Evolutionary conservation across 371 early-diverging fungal genomes (phyloP).

Genomic region (Coemansia sp.): DNA sequence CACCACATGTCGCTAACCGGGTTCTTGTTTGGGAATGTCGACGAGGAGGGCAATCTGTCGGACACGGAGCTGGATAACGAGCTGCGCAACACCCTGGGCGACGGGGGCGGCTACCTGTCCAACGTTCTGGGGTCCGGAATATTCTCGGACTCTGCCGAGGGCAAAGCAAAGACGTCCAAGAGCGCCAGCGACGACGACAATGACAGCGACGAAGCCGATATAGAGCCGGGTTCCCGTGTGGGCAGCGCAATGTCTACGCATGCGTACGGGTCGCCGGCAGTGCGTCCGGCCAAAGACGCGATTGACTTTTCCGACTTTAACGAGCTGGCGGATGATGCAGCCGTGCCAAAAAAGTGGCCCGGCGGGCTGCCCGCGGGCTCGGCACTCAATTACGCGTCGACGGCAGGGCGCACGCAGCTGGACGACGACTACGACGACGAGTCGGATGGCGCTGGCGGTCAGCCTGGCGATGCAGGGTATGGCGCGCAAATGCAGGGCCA

Average conservation of each 20-base stretch:
- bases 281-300: conserved; percentile 56
- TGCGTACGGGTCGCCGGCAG: conserved; percentile 11
- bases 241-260: not conserved
- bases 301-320: conserved; percentile 81
- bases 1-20: conserved; percentile 63
- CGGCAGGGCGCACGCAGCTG: conserved; percentile 39
- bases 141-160: conserved; percentile 16
- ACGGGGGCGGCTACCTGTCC: conserved; percentile 20
- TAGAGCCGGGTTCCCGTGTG: too few species aligned
- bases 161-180: not conserved
- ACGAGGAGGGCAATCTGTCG: conserved; percentile 79
- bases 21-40: conserved; percentile 88
- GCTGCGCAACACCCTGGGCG: conserved; percentile 41
- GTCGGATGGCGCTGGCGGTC: conserved; percentile 30
- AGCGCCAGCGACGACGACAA: not conserved
- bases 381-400: conserved; percentile 33
- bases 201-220: not conserved
- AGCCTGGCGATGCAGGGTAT: too few species aligned
- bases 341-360: conserved; percentile 15
- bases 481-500: too few species aligned
- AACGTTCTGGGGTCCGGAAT: conserved; percentile 27
- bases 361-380: not conserved
- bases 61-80: conserved; percentile 62
- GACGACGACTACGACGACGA: conserved; percentile 72
- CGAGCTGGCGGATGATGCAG: conserved; percentile 74